Evolutionary conservation across 768 basidiomycete species (phyloP), one percentile per base, ranked within the genome.

Genomic region (Crepidotus variabilis): DNA sequence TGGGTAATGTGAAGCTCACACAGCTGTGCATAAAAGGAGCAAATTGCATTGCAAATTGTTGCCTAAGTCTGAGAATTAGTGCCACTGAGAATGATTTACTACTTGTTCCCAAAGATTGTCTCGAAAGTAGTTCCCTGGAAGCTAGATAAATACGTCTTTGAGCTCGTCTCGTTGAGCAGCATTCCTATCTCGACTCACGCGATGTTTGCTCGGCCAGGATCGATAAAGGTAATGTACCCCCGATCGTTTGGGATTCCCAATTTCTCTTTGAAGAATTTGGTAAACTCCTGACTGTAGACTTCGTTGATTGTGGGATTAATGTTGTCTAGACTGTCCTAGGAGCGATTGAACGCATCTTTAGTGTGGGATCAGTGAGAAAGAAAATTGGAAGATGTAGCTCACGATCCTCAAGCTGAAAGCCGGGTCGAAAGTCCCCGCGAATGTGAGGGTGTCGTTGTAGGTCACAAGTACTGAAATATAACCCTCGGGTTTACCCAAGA

Each of bases 391-490:
- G 28, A 3, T 28, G 6, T 23, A 7, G 74, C 86, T 52, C 57
- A 90, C 88, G 57, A 87, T 70, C 47, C 67, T 69, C 52, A 90
- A 70, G 50, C 79, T 71, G 69, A 87, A 80, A 2, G 86, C 83
- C 18, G 87, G 87, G 14, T 88, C 86, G 52, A 86, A 80, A 3
- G 80, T 80, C 13, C 87, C 87, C 18, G 60, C 73, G 63, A 83
- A 88, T 2, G 83, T 77, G 57, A 88, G 75, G 34, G 73, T 75
- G 52, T 88, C 83, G 60, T 85, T 83, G 72, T 84, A 76, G 10
- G 67, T 73, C 61, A 84, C 77, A 59, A 77, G 75, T 59, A 82
- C 71, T n/a, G 77, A 73, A 60, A 90, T 82, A 60, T 78, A 75
- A 13, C 56, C 28, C 62, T 85, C 80, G 0, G 84, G 84, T 64